These are phyloP conservation scores for Hypoxylon cercidicola DNA, from an alignment of 495 filamentous ascomycete species.

Conservation along the genomic window DNA sequence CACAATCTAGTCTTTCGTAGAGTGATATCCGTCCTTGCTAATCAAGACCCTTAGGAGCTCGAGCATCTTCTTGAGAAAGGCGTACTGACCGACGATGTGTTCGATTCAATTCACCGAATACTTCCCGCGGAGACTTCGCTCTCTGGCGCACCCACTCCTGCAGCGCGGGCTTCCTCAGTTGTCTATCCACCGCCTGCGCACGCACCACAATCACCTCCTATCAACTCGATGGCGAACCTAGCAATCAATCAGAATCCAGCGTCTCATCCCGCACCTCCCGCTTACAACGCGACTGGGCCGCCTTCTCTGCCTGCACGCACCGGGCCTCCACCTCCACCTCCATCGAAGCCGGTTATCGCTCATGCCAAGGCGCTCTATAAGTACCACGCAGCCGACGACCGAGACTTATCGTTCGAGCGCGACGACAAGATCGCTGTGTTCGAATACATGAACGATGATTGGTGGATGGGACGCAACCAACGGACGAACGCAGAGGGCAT, in stretches of 20 bases:
- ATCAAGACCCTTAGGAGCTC: slow-evolving; percentile 73
- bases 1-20: background rate
- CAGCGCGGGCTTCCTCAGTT: slow-evolving; percentile 46
- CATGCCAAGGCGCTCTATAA: slow-evolving; percentile 84
- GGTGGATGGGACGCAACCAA: slow-evolving; percentile 90
- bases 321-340: slow-evolving; percentile 58
- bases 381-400: slow-evolving; percentile 79
- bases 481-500: slow-evolving; percentile 86
- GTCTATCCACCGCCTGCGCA: slow-evolving; percentile 40
- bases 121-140: slow-evolving; percentile 75
- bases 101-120: slow-evolving; percentile 74
- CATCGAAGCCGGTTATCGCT: slow-evolving; percentile 67
- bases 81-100: slow-evolving; percentile 75
- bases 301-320: slow-evolving; percentile 64
- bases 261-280: slow-evolving; percentile 51
- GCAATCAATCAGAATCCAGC: slow-evolving; percentile 52
- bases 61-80: slow-evolving; percentile 85
- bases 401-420: slow-evolving; percentile 78
- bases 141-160: slow-evolving; percentile 57
- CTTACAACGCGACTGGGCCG: slow-evolving; percentile 62
- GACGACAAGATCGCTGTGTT: slow-evolving; percentile 81
- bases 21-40: background rate
- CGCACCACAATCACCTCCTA: slow-evolving; percentile 51
- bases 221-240: slow-evolving; percentile 54
- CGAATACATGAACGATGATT: slow-evolving; percentile 95